Conservation (phyloP, 192 early-diverging fungal species). For the Coemansia sp. region DNA sequence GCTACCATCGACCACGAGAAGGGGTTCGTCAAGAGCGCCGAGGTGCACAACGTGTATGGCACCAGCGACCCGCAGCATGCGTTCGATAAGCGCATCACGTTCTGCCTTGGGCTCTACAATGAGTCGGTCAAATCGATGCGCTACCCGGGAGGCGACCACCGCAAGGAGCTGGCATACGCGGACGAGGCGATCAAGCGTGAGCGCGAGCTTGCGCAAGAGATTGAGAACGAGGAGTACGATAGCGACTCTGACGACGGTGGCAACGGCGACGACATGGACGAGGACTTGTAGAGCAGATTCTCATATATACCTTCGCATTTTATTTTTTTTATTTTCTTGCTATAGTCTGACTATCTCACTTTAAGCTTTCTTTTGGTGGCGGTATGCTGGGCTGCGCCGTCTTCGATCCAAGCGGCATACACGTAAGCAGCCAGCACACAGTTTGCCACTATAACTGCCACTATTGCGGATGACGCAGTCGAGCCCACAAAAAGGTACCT, state of each 20-base stretch:
- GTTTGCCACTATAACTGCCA: conserved; percentile 47
- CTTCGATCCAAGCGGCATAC: conserved; percentile 48
- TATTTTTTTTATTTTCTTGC: background rate
- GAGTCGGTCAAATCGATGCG: conserved; percentile 98
- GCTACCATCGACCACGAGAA: conserved; percentile 95
- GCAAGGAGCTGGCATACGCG: conserved; percentile 81
- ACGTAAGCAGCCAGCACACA: conserved; percentile 44
- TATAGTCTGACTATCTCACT: background rate
- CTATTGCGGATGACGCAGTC: conserved; percentile 45
- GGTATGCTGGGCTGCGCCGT: background rate
- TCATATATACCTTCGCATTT: background rate
- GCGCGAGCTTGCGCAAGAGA: conserved; percentile 90
- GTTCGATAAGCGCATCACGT: conserved; percentile 92
- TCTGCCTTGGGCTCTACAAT: conserved; percentile 97
- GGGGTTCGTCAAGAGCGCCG: conserved; percentile 93
- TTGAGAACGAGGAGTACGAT: conserved; percentile 77
- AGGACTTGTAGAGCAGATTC: conserved; percentile 27
- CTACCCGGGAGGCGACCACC: conserved; percentile 86
- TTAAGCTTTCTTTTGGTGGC: conserved; percentile 2
- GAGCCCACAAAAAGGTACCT: conserved; percentile 44
- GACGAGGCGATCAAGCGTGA: conserved; percentile 89
- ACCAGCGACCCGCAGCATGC: conserved; percentile 96
- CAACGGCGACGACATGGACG: no score
- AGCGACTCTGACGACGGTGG: no score
- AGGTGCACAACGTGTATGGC: conserved; percentile 93